Base-by-base conservation (phyloP, 139 green algal genomes). In the Tetradesmus lagerheimii region DNA sequence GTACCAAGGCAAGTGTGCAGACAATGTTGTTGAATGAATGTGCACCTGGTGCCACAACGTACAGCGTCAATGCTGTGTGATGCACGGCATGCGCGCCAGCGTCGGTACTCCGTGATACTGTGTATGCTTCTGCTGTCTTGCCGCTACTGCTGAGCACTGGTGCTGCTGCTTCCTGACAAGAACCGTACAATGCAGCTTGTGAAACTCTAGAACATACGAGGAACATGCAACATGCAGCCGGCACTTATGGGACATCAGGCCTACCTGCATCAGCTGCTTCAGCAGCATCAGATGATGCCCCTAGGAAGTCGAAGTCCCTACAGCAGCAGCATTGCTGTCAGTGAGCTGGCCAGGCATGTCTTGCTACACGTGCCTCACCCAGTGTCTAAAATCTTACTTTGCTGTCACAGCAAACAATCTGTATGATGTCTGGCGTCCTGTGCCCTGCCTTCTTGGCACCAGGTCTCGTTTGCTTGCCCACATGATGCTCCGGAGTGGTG, bases 381-480 rank as follows among this genome's bases (percentile, higher is more conserved):
- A 41, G n/a, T 4, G 3, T 38, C 6, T 5, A 25, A n/a, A 11
- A 79, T n/a, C 83, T n/a, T 39, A 88, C 83, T 45, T 88, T 20
- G 64, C 18, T 27, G 83, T 45, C 14, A 88, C 83, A 45, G 64
- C 83, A 88, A 88, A 88, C 11, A 34, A 39, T 53, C 83, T 80
- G 38, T 62, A 80, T 64, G 83, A 50, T 64, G 83, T 80, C 31
- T 88, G 83, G 45, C 83, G 45, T 29, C 83, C 83, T 57, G 83
- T 88, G 37, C 83, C 83, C n/a, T 80, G 83, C 38, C 83, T 88
- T n/a, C 83, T 64, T 39, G 83, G 83, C 64, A 88, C 83, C 35
- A 88, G 35, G 15, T 31, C 83, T 29, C 83, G 83, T 35, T 80
- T 88, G 83, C 64, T 80, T 12, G 15, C 75, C 57, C 57, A 71